phyloP scores from a whole-genome alignment of 768 basidiomycete species.

The Mycena olivaceomarginata region DNA sequence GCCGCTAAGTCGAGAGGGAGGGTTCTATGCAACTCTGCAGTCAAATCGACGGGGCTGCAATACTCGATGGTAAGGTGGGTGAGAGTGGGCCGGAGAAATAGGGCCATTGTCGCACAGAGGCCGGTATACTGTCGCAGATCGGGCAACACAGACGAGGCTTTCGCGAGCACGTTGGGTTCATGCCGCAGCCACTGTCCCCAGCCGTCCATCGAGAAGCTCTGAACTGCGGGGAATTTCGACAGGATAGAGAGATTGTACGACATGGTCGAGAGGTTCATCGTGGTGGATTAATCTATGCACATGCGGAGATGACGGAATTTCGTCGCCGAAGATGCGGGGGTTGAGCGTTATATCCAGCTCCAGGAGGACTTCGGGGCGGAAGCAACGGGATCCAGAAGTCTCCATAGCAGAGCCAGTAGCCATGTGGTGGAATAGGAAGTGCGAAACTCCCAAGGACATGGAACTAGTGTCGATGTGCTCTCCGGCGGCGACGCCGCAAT shows the following conservation, averaged over 20 bases:
- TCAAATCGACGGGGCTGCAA: background rate
- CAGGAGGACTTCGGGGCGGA: background rate
- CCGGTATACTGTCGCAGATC: background rate
- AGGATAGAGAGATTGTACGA: background rate
- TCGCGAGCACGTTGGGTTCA: background rate
- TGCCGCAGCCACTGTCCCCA: background rate
- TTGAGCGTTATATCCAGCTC: background rate
- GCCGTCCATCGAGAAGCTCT: background rate
- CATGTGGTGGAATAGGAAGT: background rate
- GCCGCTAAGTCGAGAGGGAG: too few relatives aligned
- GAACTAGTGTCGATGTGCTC: background rate
- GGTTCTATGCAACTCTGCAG: background rate
- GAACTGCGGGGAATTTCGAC: background rate
- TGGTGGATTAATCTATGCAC: background rate
- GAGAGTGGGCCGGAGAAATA: slow-evolving; percentile 7
- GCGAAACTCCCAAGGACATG: background rate
- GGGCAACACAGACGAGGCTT: background rate
- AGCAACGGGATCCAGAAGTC: background rate
- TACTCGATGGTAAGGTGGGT: background rate
- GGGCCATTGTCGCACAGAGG: background rate
- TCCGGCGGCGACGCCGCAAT: background rate
- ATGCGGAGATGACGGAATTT: background rate
- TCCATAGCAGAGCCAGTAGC: background rate
- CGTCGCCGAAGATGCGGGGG: background rate
- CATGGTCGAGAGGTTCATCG: background rate